These are phyloP conservation scores for Colletotrichum aenigma DNA, from an alignment of 2,329 filamentous ascomycete genomes.

Conservation along the genomic window DNA sequence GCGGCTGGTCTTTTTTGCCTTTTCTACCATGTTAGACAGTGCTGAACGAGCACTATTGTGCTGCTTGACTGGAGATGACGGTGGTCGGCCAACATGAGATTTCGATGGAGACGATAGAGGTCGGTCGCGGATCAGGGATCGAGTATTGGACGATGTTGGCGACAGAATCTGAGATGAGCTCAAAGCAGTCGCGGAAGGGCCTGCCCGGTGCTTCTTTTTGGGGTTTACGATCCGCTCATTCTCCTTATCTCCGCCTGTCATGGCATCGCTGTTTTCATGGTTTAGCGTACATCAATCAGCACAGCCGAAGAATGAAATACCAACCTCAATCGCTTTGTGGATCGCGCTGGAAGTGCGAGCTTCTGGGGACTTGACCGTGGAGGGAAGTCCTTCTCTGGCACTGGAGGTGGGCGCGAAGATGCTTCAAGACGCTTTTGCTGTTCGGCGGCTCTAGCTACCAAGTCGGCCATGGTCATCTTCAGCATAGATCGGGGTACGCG, in stretches of 20 bases:
- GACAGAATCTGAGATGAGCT: slow-evolving; percentile 70
- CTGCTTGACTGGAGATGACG: slow-evolving; percentile 64
- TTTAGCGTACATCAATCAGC: slow-evolving; percentile 20
- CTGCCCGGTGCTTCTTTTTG: slow-evolving; percentile 68
- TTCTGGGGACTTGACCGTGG: slow-evolving; percentile 39
- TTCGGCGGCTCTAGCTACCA: slow-evolving; percentile 61
- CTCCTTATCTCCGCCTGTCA: slow-evolving; percentile 75
- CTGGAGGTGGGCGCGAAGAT: slow-evolving; percentile 44
- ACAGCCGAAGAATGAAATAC: not conserved
- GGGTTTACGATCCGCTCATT: slow-evolving; percentile 69
- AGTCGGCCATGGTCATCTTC: slow-evolving; percentile 80
- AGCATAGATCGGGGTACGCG: slow-evolving; percentile 83
- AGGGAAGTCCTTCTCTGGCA: slow-evolving; percentile 54
- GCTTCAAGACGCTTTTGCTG: slow-evolving; percentile 40
- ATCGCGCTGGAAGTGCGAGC: slow-evolving; percentile 28
- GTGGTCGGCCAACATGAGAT: slow-evolving; percentile 60
- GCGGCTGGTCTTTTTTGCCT: slow-evolving; percentile 60
- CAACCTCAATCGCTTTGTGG: slow-evolving; percentile 58
- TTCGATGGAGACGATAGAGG: slow-evolving; percentile 57
- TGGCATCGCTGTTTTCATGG: slow-evolving; percentile 58
- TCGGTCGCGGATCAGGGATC: slow-evolving; percentile 61
- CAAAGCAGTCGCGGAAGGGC: slow-evolving; percentile 44
- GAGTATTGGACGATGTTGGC: slow-evolving; percentile 81
- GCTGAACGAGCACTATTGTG: slow-evolving; percentile 42
- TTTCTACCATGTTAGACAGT: slow-evolving; percentile 63